Conservation (phyloP, 2,329 filamentous ascomycete genomes). For the Colletotrichum aenigma region DNA sequence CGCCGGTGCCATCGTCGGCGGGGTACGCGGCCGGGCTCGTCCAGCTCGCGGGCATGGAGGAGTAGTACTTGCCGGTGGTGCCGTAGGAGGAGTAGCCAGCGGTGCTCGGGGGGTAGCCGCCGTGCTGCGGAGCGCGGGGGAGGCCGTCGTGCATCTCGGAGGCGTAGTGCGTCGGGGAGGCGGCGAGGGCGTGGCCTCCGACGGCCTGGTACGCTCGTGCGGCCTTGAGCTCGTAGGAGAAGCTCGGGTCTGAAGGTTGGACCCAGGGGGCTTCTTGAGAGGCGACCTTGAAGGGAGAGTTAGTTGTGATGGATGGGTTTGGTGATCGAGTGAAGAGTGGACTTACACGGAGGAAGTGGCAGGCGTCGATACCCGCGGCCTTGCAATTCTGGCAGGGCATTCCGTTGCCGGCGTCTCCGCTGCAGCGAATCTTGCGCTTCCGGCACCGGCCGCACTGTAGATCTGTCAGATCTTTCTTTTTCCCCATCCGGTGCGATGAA, state of each 20-base stretch:
- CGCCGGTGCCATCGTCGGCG: conserved; percentile 34
- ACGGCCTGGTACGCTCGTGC: conserved; percentile 37
- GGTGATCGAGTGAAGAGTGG: neutral
- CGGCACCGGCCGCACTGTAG: conserved; percentile 84
- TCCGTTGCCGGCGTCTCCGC: conserved; percentile 80
- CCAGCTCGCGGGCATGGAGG: conserved; percentile 35
- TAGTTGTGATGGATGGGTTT: neutral
- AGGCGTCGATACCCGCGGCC: conserved; percentile 71
- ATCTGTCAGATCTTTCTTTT: conserved; percentile 11
- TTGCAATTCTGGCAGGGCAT: conserved; percentile 83
- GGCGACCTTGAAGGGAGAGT: conserved; percentile 33
- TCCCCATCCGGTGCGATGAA: neutral
- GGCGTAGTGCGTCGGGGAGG: conserved; percentile 34
- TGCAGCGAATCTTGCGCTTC: conserved; percentile 94
- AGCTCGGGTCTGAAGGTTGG: conserved; percentile 31
- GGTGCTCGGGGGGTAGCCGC: conserved; percentile 31
- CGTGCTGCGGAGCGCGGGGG: conserved; percentile 14
- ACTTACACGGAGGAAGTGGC: conserved; percentile 80
- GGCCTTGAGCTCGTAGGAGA: conserved; percentile 39
- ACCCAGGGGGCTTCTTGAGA: conserved; percentile 38
- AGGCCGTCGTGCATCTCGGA: conserved; percentile 34
- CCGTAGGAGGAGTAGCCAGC: conserved; percentile 32
- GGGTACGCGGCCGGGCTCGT: conserved; percentile 30
- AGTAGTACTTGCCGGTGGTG: conserved; percentile 35
- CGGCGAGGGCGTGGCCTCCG: conserved; percentile 23